Evolutionary conservation across 2,329 filamentous ascomycete genomes (phyloP), one percentile per base, ranked within the genome.

Genomic region (Diplodia seriata): DNA sequence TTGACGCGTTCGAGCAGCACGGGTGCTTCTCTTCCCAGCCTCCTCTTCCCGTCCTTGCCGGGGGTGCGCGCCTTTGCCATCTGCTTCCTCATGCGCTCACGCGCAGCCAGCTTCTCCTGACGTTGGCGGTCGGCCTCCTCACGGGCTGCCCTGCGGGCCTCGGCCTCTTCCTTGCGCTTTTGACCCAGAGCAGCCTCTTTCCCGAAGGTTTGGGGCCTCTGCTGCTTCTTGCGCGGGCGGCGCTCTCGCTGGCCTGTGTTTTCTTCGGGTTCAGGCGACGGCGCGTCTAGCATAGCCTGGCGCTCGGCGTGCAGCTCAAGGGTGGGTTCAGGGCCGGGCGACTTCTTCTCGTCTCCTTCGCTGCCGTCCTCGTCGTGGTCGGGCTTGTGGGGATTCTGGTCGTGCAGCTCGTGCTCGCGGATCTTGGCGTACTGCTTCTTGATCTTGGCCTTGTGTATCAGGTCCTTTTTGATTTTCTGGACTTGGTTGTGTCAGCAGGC

Each of bases 401-500:
- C 73, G 18, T n/a, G 43, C 18, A 61, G 67, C 61, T 76, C 73
- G 49, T 77, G 78, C 50, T 88, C 89, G 79, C 94, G 94, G 71
- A 97, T 83, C 80, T 97, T 97, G 70, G 91, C 91, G 77, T 97
- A 97, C 51, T 91, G 87, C 80, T 97, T 97, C 81, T 94, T 95
- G 70, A 97, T 85, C 80, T 97, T 97, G 69, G 94, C 93, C 78
- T 95, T 96, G 79, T 93, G 88, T 74, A 98, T 97, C 67, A 97
- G 83, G 72, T 91, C 88, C 71, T 90, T 86, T 80, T 98, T 98
- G 76, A 97, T 95, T 80, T 94, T 94, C 79, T 92, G 89, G 68
- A 91, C 92, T 94, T 74, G 50, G 43, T 12, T 26, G 18, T 26
- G 65, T 66, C 56, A 63, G 57, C 38, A 38, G n/a, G 43, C 31